Evolutionary conservation across 164 flowering plant species (phyloP).

Genomic region (Taxillus chinensis): DNA sequence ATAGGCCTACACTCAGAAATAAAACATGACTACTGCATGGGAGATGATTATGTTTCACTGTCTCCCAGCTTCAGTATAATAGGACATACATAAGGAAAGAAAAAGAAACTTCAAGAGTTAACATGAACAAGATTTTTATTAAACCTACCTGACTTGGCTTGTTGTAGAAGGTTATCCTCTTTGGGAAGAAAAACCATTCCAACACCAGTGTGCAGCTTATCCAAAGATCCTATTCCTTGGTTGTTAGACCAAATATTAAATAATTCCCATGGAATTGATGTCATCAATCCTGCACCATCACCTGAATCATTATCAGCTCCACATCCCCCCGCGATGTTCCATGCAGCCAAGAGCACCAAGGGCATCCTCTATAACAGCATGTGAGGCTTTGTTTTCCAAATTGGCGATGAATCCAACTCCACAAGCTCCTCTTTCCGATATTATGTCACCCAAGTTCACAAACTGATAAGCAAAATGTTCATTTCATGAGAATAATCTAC

Average conservation of each 20-base stretch:
- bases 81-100: too few relatives aligned
- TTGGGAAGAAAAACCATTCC: slow-evolving; percentile 96
- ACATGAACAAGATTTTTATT: background rate
- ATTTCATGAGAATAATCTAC: background rate
- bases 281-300: slow-evolving; percentile 97
- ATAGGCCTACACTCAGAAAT: too few relatives aligned
- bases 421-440: slow-evolving; percentile 97
- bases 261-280: slow-evolving; percentile 94
- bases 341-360: slow-evolving; percentile 94
- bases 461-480: slow-evolving; percentile 31
- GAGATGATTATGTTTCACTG: too few relatives aligned
- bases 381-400: slow-evolving; percentile 72
- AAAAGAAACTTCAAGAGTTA: background rate
- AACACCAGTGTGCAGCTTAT: slow-evolving; percentile 78
- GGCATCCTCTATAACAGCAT: slow-evolving; percentile 72
- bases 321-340: slow-evolving; percentile 99
- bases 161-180: slow-evolving; percentile 43
- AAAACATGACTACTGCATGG: too few relatives aligned
- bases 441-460: slow-evolving; percentile 71
- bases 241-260: slow-evolving; percentile 70
- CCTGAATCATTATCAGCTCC: slow-evolving; percentile 99
- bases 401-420: slow-evolving; percentile 98
- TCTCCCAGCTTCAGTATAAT: too few relatives aligned
- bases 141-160: slow-evolving; percentile 68
- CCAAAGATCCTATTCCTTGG: slow-evolving; percentile 66